These are phyloP conservation scores for Calcarisporium arbuscula DNA, from an alignment of 2,329 filamentous ascomycete genomes.

Conservation along the genomic window DNA sequence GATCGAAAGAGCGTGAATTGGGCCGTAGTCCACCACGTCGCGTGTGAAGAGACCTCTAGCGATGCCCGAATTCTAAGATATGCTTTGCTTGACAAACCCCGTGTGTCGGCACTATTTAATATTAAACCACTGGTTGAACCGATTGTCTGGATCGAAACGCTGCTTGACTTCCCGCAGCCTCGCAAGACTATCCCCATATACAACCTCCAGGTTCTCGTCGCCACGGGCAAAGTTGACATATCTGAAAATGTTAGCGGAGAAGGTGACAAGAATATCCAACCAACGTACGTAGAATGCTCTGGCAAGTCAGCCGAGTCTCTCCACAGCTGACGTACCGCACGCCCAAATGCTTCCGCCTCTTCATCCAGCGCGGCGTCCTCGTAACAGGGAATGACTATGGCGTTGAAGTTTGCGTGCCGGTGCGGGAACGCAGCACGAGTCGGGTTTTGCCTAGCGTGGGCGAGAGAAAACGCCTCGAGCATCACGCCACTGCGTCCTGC, in stretches of 20 bases:
- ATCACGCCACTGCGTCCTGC: conserved; percentile 26
- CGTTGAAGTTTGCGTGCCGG: conserved; percentile 27
- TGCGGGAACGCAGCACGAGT: conserved; percentile 23
- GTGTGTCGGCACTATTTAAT: not conserved
- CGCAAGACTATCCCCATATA: conserved; percentile 20
- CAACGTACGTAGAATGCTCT: conserved; percentile 7
- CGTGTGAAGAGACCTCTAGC: too few relatives aligned
- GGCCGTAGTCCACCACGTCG: too few relatives aligned
- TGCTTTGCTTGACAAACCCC: too few relatives aligned
- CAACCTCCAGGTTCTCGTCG: conserved; percentile 18
- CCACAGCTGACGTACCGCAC: conserved; percentile 21
- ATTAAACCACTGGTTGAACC: conserved; percentile 23
- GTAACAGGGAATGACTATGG: conserved; percentile 33
- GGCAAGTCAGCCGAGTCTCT: conserved; percentile 14
- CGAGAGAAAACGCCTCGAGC: conserved; percentile 30
- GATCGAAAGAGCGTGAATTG: too few relatives aligned
- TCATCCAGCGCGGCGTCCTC: conserved; percentile 25
- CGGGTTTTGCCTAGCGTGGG: conserved; percentile 17
- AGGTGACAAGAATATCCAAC: not conserved
- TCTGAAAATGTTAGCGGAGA: conserved; percentile 13
- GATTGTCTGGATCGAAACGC: conserved; percentile 18
- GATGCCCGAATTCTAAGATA: too few relatives aligned
- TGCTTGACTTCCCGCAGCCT: conserved; percentile 19
- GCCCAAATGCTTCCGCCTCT: conserved; percentile 26
- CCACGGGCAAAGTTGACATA: conserved; percentile 28